Base-by-base conservation (phyloP, 202 grass and related monocot genomes). In the Brachypodium distachyon region DNA sequence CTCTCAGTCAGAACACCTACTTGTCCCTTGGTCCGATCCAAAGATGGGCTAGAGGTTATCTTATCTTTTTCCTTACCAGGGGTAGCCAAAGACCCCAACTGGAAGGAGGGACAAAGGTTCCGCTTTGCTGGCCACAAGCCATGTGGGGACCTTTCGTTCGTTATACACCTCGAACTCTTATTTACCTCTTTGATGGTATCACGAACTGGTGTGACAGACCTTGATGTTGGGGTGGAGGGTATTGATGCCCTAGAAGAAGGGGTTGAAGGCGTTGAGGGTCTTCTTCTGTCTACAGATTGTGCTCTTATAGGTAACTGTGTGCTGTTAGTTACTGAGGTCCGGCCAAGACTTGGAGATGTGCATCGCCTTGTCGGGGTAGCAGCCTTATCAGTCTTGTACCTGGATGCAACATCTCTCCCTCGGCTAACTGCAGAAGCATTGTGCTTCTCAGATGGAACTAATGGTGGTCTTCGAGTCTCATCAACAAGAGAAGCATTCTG, bases 111-210 rank as follows among this genome's bases (percentile, higher is more conserved):
- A 67, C 91, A 98, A 23, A 95, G 58, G 41, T 85, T 98, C 50
- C 87, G 87, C 87, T 95, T 95, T 28, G 96, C 87, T 53, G 96
- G 96, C 96, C 96, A 95, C 85, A 98, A 81, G 33, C 91, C 82
- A 86, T 93, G 85, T 74, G 82, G 85, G 70, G 46, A 67, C 53
- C 77, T 83, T 70, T 42, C 73, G 42, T 75, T 82, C 44, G 59
- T 59, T 81, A 83, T 33, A 42, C 70, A 74, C 56, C 88, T 84
- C 17, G 87, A 77, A 57, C 70, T 86, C 66, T 59, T 88, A 55
- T 68, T 81, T 18, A 79, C 73, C 49, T 87, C 91, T 70, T 63
- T 77, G 31, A 72, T n/a, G 3, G 77, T 83, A 90, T 87, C 84
- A 83, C 53, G 71, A 33, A 90, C 78, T 48, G 89, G 89, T 71